Evolutionary conservation across 2,329 filamentous ascomycete genomes (phyloP), one percentile per base, ranked within the genome.

Genomic region (Daldinia sp.): DNA sequence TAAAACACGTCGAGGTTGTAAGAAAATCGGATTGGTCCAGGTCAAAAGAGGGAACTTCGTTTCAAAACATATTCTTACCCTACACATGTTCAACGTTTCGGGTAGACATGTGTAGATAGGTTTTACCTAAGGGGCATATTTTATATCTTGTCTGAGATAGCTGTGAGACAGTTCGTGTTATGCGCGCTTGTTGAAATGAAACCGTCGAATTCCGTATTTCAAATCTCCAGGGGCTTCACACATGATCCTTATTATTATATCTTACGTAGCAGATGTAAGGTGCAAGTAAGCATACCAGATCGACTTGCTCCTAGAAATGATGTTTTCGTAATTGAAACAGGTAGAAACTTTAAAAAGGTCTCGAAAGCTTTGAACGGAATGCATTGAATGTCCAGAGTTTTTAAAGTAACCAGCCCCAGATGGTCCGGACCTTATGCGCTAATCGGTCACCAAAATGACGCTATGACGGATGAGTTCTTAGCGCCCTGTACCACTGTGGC

Each of bases 391-490:
- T n/a, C n/a, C n/a, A n/a, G n/a, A n/a, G n/a, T 13, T 8, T 17
- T 17, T 39, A 25, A 27, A 45, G 11, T 45, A 45, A n/a, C 21
- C 21, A 45, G 39, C 39, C 21, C 6, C 21, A 45, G 21, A 27
- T 30, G 37, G 32, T 53, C 43, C 47, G 19, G 27, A 21, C n/a
- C 8, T 15, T 27, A 35, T 61, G 59, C 52, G 43, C 60, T 63
- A 66, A 58, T 61, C 50, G 13, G 15, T 27, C 57, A 25, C 56
- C 41, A 39, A 39, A 45, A 66, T 64, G 49, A 50, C 63, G 60
- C 60, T 63, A 63, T 60, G 45, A 54, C 57, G 29, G 43, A 63
- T 53, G 43, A 15, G 55, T 29, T 53, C 52, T 8, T 66, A 63
- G 63, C 56, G 60, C 41, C 41, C 55, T 25, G 34, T 45, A 39